A percentile compares a stretch with the other conserved stretches of the same genome.
phyloP scores from a whole-genome alignment of 2,329 filamentous ascomycete species.

The Tolypocladium nubicola region DNA sequence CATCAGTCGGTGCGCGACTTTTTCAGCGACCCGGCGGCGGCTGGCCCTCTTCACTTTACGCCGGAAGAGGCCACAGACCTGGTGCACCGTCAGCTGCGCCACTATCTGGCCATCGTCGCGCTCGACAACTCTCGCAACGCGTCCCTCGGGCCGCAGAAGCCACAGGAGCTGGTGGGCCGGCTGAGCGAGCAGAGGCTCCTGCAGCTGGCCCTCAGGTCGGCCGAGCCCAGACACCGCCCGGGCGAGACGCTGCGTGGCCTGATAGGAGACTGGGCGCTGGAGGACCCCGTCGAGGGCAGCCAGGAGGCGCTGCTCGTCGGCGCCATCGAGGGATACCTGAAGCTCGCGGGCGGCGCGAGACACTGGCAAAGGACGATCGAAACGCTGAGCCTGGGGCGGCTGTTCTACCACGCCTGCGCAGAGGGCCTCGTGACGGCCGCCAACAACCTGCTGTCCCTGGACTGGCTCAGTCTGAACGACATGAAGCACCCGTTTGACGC shows the following conservation, averaged over 20 bases:
- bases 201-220: neutral
- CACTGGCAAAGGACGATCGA: neutral
- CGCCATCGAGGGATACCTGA: neutral
- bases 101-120: neutral
- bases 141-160: neutral
- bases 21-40: neutral
- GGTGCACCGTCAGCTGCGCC: neutral
- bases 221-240: neutral
- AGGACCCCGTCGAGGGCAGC: neutral
- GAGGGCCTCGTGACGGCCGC: slow-evolving; percentile 1
- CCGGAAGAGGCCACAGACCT: neutral
- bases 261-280: neutral
- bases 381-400: neutral
- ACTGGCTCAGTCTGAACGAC: neutral
- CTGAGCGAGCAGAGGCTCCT: neutral
- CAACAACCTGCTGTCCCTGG: neutral
- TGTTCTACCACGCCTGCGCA: slow-evolving; percentile 1
- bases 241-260: neutral
- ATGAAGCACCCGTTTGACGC: neutral
- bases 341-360: neutral
- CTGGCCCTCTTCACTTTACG: neutral
- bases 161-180: neutral
- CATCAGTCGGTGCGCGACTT: slow-evolving; percentile 5
- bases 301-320: neutral
- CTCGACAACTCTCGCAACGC: neutral